phyloP scores from a whole-genome alignment of 2,329 filamentous ascomycete genomes.

The Fusarium haematococcum region DNA sequence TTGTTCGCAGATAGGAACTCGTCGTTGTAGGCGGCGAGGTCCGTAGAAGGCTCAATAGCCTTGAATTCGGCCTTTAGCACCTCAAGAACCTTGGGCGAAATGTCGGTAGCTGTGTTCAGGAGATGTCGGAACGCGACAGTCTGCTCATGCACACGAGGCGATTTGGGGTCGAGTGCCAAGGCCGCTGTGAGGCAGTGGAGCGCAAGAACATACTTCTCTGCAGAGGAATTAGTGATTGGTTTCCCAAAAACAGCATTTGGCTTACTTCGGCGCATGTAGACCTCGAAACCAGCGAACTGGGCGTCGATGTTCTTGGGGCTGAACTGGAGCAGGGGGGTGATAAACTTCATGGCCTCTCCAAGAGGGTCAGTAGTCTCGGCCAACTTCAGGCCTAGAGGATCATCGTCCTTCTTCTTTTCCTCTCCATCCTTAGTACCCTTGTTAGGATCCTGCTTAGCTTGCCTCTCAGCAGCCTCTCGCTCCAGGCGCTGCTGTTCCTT shows the following conservation, averaged over 20 bases:
- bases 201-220: slow-evolving; percentile 89
- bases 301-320: slow-evolving; percentile 84
- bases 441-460: slow-evolving; percentile 85
- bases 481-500: slow-evolving; percentile 76
- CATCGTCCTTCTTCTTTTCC: slow-evolving; percentile 88
- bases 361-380: slow-evolving; percentile 85
- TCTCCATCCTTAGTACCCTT: slow-evolving; percentile 74
- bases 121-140: slow-evolving; percentile 75
- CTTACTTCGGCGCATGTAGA: slow-evolving; percentile 86
- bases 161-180: slow-evolving; percentile 73
- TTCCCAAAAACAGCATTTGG: slow-evolving; percentile 18
- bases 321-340: slow-evolving; percentile 83
- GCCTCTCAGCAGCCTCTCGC: slow-evolving; percentile 82
- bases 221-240: neutral
- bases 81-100: slow-evolving; percentile 74
- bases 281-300: slow-evolving; percentile 89
- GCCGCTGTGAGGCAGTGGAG: slow-evolving; percentile 86
- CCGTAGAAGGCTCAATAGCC: slow-evolving; percentile 66
- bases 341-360: slow-evolving; percentile 87
- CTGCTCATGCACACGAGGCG: slow-evolving; percentile 82
- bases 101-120: slow-evolving; percentile 66
- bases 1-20: slow-evolving; percentile 73
- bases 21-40: slow-evolving; percentile 74
- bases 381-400: slow-evolving; percentile 85
- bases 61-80: slow-evolving; percentile 78